phyloP scores from a whole-genome alignment of 2,329 filamentous ascomycete genomes.

The Colletotrichum magnum region DNA sequence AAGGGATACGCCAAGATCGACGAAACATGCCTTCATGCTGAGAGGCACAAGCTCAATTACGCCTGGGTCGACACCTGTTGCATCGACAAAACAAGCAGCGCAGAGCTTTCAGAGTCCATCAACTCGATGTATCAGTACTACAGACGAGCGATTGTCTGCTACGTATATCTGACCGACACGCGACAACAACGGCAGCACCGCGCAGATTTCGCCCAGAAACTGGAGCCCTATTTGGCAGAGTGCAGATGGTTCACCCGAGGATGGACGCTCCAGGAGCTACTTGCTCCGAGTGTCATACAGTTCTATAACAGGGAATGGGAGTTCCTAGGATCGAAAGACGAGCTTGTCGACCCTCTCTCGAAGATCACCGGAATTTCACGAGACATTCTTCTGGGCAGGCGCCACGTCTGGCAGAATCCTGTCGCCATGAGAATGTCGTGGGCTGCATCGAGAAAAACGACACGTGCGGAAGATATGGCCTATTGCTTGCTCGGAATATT shows the following conservation, averaged over 20 bases:
- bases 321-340: constrained; percentile 43
- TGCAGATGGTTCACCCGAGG: constrained; percentile 56
- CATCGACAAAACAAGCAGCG: constrained; percentile 43
- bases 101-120: constrained; percentile 44
- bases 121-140: constrained; percentile 44
- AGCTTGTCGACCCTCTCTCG: constrained; percentile 13
- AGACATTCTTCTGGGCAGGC: background rate
- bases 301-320: constrained; percentile 51
- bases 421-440: constrained; percentile 47
- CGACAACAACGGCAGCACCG: too few relatives aligned
- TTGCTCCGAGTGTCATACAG: constrained; percentile 57
- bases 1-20: constrained; percentile 41
- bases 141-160: constrained; percentile 40
- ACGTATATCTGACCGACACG: constrained; percentile 42
- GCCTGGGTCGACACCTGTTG: constrained; percentile 47
- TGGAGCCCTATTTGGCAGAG: background rate
- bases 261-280: constrained; percentile 77
- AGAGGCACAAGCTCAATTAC: constrained; percentile 28
- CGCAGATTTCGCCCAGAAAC: too few relatives aligned
- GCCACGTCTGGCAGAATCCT: background rate
- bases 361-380: constrained; percentile 3
- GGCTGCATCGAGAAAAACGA: constrained; percentile 44
- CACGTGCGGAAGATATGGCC: constrained; percentile 43
- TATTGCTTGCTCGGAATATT: constrained; percentile 48
- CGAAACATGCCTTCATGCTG: constrained; percentile 34